Base-by-base conservation (phyloP, 2,329 filamentous ascomycete genomes). In the Thyridium curvatum region DNA sequence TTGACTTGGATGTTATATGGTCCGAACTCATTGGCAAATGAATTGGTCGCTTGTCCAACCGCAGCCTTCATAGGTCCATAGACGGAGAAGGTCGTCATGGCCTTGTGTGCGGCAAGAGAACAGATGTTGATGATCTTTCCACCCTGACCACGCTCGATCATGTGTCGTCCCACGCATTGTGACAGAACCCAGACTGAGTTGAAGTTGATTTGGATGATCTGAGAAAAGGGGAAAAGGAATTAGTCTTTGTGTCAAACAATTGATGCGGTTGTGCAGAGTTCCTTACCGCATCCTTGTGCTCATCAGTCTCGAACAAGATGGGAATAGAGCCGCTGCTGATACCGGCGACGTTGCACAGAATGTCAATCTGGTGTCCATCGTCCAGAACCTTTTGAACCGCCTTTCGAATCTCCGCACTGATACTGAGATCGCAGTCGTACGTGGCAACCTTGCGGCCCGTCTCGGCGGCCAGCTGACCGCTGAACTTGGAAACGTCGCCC, bases 41-140 rank as follows among this genome's bases (percentile, higher is more conserved):
- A 38, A 34, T 45, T 46, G 3, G 46, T 48, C 30, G 45, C 12
- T 17, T 48, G 46, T 10, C 38, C 42, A 9, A 48, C 44, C 8
- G 46, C 46, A 4, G 44, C 46, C 26, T 46, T 48, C 16, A 45
- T 40, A 8, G 46, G 44, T 1, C 44, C 44, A 37, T 48, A 48
- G 12, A 45, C 44, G 13, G 46, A 46, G 30, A 48, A 46, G 8
- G 17, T 41, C 13, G 41, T 43, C 41, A 41, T 39, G 12, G 44
- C 46, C 26, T 40, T 36, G 31, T 46, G 33, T 3, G 46, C 44
- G 2, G 44, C 35, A 8, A 48, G 33, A 10, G 46, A 48, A 30
- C 35, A 42, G n/a, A 48, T 38, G 38, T 46, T 48, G 38, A 48
- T 48, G 30, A 46, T 46, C 32, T 46, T 48, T 28, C 46, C 46